Evolutionary conservation across 148 eudicot genomes (phyloP), one percentile per base, ranked within the genome.

Genomic region (Silene uniflora): DNA sequence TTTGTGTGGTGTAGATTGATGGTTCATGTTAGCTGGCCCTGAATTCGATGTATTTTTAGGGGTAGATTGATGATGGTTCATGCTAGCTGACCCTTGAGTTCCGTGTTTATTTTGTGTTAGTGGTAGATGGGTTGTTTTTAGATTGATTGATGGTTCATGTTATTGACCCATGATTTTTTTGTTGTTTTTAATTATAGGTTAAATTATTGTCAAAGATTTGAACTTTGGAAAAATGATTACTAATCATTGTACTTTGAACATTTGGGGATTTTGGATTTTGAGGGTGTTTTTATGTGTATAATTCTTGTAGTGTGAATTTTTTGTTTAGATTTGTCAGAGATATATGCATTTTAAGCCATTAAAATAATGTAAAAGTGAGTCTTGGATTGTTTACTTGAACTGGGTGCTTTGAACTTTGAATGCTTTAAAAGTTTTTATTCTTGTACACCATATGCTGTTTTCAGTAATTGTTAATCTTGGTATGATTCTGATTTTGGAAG

Each of bases 381-480:
- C 3, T 72, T 63, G 73, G 64, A 72, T 65, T 78, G 76, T 17
- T 78, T 78, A 72, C 65, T 72, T 29, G 39, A 73, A 63, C 14
- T 21, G 73, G 79, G 5, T 69, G 58, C 56, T 42, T 68, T n/a
- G 49, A 68, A 68, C 72, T 5, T 21, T 65, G 14, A 60, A 65
- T 71, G 6, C 47, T 19, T 56, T 24, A 2, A 18, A 47, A 35
- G 54, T 79, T 58, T 18, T 23, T 32, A 6, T 63, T 49, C 18
- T 12, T 29, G 21, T 58, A n/a, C 29, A 5, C 35, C 25, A 47
- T 32, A 6, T 35, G 23, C 81, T 66, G 66, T 62, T 81, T 73
- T 32, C 58, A 73, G 60, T 67, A 61, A 59, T 76, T 76, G 74
- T 73, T 77, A 73, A 81, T 81, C 77, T 77, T 54, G 80, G 66